Evolutionary conservation across 768 basidiomycete genomes (phyloP).

Genomic region (Mycena polygramma): DNA sequence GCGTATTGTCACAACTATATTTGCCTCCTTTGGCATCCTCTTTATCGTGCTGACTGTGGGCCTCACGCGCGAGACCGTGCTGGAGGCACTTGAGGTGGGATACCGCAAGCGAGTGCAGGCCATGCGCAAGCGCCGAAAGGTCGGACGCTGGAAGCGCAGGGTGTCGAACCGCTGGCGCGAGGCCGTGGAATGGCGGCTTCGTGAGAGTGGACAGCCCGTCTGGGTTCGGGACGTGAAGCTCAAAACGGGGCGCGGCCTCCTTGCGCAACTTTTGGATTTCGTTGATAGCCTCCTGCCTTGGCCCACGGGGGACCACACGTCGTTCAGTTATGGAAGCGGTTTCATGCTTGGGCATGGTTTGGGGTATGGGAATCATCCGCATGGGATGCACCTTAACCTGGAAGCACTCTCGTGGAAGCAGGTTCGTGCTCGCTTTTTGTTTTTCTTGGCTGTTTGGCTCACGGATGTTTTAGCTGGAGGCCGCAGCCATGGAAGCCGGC

Average conservation of each 20-base stretch:
- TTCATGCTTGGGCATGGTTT: constrained; percentile 35
- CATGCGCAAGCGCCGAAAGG: constrained; percentile 61
- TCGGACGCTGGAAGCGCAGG: constrained; percentile 55
- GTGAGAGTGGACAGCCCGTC: constrained; percentile 58
- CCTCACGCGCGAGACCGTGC: constrained; percentile 75
- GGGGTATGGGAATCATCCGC: constrained; percentile 47
- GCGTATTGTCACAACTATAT: constrained; percentile 72
- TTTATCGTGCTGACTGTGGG: constrained; percentile 74
- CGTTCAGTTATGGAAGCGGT: constrained; percentile 28
- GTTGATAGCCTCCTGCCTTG: constrained; percentile 35
- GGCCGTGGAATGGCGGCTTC: constrained; percentile 76
- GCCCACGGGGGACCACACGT: constrained; percentile 29
- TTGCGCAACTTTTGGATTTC: constrained; percentile 24
- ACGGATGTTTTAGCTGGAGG: constrained; percentile 53
- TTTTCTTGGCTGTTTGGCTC: background rate
- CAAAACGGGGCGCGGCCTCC: constrained; percentile 6
- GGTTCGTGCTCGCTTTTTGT: constrained; percentile 18
- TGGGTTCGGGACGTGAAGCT: constrained; percentile 64
- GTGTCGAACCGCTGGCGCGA: constrained; percentile 69
- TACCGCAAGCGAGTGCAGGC: constrained; percentile 68
- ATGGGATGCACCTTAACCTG: constrained; percentile 72
- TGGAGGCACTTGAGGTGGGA: constrained; percentile 79
- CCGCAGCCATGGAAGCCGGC: constrained; percentile 77
- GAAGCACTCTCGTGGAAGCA: constrained; percentile 67
- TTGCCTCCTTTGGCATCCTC: constrained; percentile 71